Conservation (phyloP, 768 basidiomycete genomes). For the Trichaptum fuscoviolaceum region DNA sequence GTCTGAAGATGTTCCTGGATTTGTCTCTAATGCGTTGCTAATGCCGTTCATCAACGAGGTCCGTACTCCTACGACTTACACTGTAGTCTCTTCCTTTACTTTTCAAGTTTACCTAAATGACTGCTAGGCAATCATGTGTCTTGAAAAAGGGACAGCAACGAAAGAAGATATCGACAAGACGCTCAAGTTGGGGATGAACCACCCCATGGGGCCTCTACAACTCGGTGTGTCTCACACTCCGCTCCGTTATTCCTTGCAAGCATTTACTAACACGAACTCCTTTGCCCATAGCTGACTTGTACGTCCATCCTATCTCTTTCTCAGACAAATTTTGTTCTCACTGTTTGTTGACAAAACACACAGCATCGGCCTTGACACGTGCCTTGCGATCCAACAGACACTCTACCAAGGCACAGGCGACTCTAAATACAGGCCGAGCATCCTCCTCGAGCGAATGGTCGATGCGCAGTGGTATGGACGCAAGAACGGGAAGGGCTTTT, state of each 20-base stretch:
- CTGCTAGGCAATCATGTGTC: constrained; percentile 80
- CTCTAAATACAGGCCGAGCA: constrained; percentile 89
- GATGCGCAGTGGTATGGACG: constrained; percentile 91
- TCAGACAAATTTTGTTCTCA: not conserved
- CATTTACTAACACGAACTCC: not conserved
- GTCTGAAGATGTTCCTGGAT: constrained; percentile 90
- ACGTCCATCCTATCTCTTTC: constrained; percentile 19
- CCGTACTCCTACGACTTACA: constrained; percentile 11
- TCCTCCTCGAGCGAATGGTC: constrained; percentile 92
- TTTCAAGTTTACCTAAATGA: not conserved
- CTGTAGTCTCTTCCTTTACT: not conserved
- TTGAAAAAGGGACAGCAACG: constrained; percentile 92
- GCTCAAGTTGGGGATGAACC: constrained; percentile 87
- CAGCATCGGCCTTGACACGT: constrained; percentile 97
- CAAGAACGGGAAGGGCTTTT: constrained; percentile 94
- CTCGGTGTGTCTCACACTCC: constrained; percentile 45
- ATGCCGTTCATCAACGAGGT: constrained; percentile 99
- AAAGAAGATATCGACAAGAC: constrained; percentile 96
- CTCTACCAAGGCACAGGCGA: constrained; percentile 86
- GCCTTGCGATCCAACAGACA: constrained; percentile 88
- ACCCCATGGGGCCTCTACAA: constrained; percentile 92
- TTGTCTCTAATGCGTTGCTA: constrained; percentile 89
- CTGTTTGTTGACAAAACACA: not conserved
- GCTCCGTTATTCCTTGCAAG: constrained; percentile 2
- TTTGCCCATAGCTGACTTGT: constrained; percentile 49